Conservation (phyloP, 306 rosid species). For the Cicer yamashitae region DNA sequence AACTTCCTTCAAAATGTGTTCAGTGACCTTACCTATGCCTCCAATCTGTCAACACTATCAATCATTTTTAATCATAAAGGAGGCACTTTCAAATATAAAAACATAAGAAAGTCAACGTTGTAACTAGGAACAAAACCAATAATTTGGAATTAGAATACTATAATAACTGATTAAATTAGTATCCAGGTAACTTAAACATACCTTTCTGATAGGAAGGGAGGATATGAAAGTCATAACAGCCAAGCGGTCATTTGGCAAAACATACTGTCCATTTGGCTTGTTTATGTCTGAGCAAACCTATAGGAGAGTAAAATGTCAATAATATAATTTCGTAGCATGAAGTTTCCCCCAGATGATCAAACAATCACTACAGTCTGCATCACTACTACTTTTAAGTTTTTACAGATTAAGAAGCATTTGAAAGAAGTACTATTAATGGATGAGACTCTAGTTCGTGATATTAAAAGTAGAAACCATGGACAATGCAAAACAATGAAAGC, state of each 20-base stretch:
- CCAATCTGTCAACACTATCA: conserved; percentile 74
- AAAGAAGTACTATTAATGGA: conserved; percentile 27
- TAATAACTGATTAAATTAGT: conserved; percentile 20
- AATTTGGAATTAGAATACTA: conserved; percentile 10
- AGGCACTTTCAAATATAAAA: conserved; percentile 36
- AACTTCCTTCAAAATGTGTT: conserved; percentile 76
- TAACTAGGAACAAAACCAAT: conserved; percentile 30
- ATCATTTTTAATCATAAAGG: conserved; percentile 31
- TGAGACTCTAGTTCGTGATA: conserved; percentile 17
- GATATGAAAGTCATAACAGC: conserved; percentile 86
- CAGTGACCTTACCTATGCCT: conserved; percentile 97
- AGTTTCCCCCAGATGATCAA: conserved; percentile 37
- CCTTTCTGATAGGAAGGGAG: conserved; percentile 97
- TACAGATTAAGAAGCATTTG: conserved; percentile 25
- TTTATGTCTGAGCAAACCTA: conserved; percentile 98
- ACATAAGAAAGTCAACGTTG: conserved; percentile 30
- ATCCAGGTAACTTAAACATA: conserved; percentile 38
- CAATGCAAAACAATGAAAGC: background rate
- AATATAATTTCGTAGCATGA: conserved; percentile 1
- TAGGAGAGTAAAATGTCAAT: conserved; percentile 35
- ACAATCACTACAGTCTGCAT: conserved; percentile 18
- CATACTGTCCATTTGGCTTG: conserved; percentile 95
- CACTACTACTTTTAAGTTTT: conserved; percentile 33
- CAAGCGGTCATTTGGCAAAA: conserved; percentile 77
- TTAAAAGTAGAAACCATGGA: conserved; percentile 8